Base-by-base conservation (phyloP, 2,329 filamentous ascomycete species). In the Paracamarosporium sp. region DNA sequence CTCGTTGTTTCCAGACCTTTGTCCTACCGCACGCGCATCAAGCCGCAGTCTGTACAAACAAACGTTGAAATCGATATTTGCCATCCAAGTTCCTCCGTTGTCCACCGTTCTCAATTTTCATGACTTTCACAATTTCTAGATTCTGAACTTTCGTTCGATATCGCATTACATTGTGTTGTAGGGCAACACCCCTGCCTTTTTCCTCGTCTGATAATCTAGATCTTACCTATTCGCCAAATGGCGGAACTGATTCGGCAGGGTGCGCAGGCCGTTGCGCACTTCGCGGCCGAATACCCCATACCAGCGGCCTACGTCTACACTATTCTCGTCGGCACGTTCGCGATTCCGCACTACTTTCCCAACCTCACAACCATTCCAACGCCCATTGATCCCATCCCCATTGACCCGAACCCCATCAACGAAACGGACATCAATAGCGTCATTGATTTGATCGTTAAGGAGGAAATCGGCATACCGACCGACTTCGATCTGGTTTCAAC, bases 1-100 rank as follows among this genome's bases (percentile, higher is more conserved):
- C 20, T 47, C 17, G 35, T 50, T 50, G 47, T 50, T 36, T 33
- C 25, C n/a, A 17, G n/a, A 5, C 11, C 47, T 50, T 50, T 50
- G 47, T 48, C 15, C 31, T 25, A 13, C 4, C 5, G 5, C 6
- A 12, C 45, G 25, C 46, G 28, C 17, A 6, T 17, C 24, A 40
- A 33, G 47, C 47, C 47, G 20, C 33, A 3, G 4, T 5, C 17
- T 15, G 33, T 27, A 28, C 47, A 38, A 50, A 28, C 33, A 50
- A 36, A 36, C 12, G 4, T 38, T 4, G 47, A 20, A 15, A 40
- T 36, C 22, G 13, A 38, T 13, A 8, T 40, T 50, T 30, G 24
- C 24, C 33, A 9, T 40, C 47, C 33, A 50, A 12, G 8, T n/a
- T n/a, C n/a, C n/a, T n/a, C n/a, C n/a, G n/a, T 20, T 40, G 33